Evolutionary conservation across 176 grass and related monocot species (phyloP).

Genomic region (Chrysopogon serrulatus): DNA sequence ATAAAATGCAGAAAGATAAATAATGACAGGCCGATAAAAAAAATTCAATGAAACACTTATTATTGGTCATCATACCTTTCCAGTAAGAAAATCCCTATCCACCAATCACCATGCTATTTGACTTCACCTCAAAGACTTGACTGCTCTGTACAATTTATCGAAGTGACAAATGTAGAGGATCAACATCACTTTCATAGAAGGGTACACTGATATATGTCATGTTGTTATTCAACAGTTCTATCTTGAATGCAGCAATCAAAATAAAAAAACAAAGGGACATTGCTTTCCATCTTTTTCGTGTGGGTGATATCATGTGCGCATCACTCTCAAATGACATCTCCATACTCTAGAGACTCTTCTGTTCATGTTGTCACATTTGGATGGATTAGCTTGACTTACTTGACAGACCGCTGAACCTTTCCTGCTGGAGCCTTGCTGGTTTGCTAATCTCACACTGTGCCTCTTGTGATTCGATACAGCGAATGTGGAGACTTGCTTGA

Average conservation of each 20-base stretch:
- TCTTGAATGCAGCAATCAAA: constrained; percentile 2
- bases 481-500: constrained; percentile 41
- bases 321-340: not conserved
- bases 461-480: constrained; percentile 32
- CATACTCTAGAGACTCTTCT: not conserved
- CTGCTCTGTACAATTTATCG: not conserved
- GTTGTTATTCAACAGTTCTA: not conserved
- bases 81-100: constrained; percentile 16
- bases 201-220: not conserved
- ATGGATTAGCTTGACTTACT: not conserved
- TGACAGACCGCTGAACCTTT: not conserved
- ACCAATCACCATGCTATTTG: not conserved
- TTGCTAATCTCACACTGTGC: constrained; percentile 10
- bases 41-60: constrained; percentile 8
- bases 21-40: not conserved
- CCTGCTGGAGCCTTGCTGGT: not conserved
- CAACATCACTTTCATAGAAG: not conserved
- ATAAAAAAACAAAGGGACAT: not conserved
- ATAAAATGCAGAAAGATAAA: not conserved
- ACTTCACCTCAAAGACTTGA: not conserved
- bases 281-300: not conserved
- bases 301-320: not conserved
- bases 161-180: not conserved
- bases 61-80: not conserved
- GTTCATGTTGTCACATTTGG: not conserved